Conservation (phyloP, 768 basidiomycete species). For the Phaffia australis region DNA sequence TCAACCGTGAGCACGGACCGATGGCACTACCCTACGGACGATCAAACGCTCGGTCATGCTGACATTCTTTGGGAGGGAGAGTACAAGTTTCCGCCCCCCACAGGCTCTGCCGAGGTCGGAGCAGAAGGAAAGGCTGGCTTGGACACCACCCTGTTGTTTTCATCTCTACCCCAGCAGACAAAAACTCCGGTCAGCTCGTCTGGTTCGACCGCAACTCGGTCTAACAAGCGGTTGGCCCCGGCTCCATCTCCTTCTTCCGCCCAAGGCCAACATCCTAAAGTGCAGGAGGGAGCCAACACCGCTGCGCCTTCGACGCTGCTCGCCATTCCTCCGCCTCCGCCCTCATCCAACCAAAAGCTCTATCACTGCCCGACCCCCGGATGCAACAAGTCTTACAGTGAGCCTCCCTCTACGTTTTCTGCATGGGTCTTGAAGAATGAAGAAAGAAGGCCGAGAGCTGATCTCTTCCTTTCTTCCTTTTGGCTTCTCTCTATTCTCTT, state of each 20-base stretch:
- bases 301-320: conserved; percentile 8
- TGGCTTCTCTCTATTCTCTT: too few species aligned
- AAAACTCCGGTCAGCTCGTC: background rate
- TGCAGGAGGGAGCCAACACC: background rate
- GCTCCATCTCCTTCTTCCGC: background rate
- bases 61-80: conserved; percentile 18
- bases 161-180: conserved; percentile 16
- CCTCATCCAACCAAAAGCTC: conserved; percentile 29
- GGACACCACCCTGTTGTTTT: conserved; percentile 20
- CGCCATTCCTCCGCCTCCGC: conserved; percentile 18
- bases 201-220: conserved; percentile 5
- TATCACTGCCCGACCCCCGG: conserved; percentile 77
- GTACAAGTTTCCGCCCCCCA: conserved; percentile 6
- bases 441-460: too few species aligned
- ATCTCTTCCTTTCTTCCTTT: too few species aligned
- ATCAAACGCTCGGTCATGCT: background rate
- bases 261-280: too few species aligned
- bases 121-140: conserved; percentile 7
- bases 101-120: background rate
- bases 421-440: too few species aligned
- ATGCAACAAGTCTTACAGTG: conserved; percentile 82
- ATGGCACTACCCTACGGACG: too few species aligned
- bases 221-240: conserved; percentile 6
- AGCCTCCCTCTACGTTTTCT: too few species aligned
- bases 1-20: background rate